Percentiles rank a stretch among this genome's conserved stretches.
Conservation (phyloP, 1,284 basidiomycete genomes). For the Ustilago xerochloae region DNA sequence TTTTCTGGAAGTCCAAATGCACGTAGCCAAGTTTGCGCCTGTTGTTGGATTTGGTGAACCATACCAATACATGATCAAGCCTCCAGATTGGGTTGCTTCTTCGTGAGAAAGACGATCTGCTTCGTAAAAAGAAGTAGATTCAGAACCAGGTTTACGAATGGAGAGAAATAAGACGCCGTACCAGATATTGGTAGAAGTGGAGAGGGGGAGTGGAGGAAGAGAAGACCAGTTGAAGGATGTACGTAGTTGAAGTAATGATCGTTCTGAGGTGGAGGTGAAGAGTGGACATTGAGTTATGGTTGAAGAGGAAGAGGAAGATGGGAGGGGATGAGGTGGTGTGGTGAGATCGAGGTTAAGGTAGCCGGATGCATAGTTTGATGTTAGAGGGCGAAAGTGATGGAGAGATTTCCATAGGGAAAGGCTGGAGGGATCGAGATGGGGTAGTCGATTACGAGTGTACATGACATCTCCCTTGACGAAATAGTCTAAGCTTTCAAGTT, state of each 20-base stretch:
- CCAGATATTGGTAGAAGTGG: slow-evolving; percentile 32
- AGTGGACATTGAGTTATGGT: slow-evolving; percentile 35
- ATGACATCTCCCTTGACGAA: slow-evolving; percentile 15
- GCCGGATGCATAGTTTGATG: slow-evolving; percentile 50
- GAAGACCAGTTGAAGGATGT: slow-evolving; percentile 55
- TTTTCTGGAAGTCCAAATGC: slow-evolving; percentile 56
- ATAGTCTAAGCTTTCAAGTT: slow-evolving; percentile 23
- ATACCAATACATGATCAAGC: slow-evolving; percentile 64
- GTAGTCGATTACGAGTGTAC: slow-evolving; percentile 53
- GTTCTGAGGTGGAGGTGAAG: slow-evolving; percentile 27
- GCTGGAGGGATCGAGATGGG: slow-evolving; percentile 41
- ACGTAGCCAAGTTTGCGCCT: slow-evolving; percentile 62
- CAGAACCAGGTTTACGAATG: slow-evolving; percentile 34
- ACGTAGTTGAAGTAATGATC: slow-evolving; percentile 14
- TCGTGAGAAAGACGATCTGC: slow-evolving; percentile 59
- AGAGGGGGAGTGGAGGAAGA: slow-evolving; percentile 26
- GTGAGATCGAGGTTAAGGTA: slow-evolving; percentile 39
- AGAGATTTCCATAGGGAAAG: slow-evolving; percentile 49
- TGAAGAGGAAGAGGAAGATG: background rate
- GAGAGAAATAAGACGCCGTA: slow-evolving; percentile 64
- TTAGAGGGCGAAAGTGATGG: slow-evolving; percentile 48
- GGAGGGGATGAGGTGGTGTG: slow-evolving; percentile 38
- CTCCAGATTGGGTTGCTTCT: slow-evolving; percentile 57
- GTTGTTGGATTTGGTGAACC: slow-evolving; percentile 46
- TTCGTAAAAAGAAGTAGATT: slow-evolving; percentile 50